Conservation (phyloP, 371 early-diverging fungal species). For the Haplosporangium sp. region DNA sequence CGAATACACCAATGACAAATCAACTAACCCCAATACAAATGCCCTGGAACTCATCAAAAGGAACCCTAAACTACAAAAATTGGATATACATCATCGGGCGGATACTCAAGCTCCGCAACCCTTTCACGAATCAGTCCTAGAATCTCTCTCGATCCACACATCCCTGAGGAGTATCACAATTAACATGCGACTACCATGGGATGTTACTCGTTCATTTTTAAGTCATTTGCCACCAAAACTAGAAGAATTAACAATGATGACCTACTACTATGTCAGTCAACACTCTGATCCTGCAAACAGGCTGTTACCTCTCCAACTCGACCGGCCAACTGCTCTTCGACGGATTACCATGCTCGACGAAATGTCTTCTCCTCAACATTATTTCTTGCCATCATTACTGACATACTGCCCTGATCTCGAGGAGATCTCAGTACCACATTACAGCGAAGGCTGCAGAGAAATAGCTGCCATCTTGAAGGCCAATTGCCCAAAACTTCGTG, state of each 20-base stretch:
- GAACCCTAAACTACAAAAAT: background rate
- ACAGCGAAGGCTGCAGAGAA: background rate
- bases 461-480: background rate
- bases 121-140: background rate
- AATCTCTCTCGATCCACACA: background rate
- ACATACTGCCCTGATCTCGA: background rate
- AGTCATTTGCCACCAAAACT: background rate
- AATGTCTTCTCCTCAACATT: constrained; percentile 2
- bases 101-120: background rate
- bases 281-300: background rate
- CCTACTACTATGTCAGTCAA: constrained; percentile 3
- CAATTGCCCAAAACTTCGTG: background rate
- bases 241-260: background rate
- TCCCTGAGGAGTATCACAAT: background rate
- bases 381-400: background rate
- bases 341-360: constrained; percentile 4
- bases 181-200: background rate
- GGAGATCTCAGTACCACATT: constrained; percentile 1
- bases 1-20: background rate
- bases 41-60: background rate
- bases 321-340: background rate
- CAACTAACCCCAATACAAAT: background rate
- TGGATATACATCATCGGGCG: background rate
- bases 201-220: background rate
- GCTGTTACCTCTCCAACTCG: background rate